Conservation (phyloP, 768 basidiomycete genomes). For the Mycena alexandri region DNA sequence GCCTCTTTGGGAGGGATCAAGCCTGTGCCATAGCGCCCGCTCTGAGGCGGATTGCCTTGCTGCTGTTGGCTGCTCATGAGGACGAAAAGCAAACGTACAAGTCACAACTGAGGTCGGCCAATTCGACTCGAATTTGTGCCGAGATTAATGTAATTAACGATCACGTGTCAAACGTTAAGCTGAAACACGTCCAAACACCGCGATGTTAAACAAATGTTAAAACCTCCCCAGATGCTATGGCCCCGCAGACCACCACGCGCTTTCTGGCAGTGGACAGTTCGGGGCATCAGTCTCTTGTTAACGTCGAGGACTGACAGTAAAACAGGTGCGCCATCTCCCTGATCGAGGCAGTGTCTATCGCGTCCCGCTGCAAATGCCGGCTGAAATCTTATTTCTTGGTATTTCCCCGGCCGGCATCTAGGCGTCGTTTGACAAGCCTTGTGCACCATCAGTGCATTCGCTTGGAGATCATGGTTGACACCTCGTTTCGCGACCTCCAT, state of each 20-base stretch:
- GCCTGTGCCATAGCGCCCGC: constrained; percentile 24
- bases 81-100: background rate
- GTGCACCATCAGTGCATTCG: constrained; percentile 20
- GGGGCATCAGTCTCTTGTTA: background rate
- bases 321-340: constrained; percentile 27
- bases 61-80: constrained; percentile 20
- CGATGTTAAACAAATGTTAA: background rate
- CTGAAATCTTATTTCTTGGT: background rate
- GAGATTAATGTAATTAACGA: too few relatives aligned
- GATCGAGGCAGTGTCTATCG: constrained; percentile 30
- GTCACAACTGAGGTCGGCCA: too few relatives aligned
- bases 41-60: constrained; percentile 22
- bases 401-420: constrained; percentile 23
- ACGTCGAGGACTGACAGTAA: constrained; percentile 13
- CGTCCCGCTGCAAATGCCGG: background rate
- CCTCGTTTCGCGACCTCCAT: constrained; percentile 37
- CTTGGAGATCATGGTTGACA: constrained; percentile 32
- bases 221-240: background rate
- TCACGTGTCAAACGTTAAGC: too few relatives aligned
- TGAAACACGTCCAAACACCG: too few relatives aligned
- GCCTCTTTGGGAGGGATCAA: constrained; percentile 63
- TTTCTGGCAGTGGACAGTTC: constrained; percentile 19
- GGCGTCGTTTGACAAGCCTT: constrained; percentile 23
- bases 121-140: too few relatives aligned
- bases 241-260: constrained; percentile 3